Percentiles rank a stretch among this genome's conserved stretches.
Evolutionary conservation across 2,329 filamentous ascomycete species (phyloP).

Genomic region (Ophiostoma triangulosporum): DNA sequence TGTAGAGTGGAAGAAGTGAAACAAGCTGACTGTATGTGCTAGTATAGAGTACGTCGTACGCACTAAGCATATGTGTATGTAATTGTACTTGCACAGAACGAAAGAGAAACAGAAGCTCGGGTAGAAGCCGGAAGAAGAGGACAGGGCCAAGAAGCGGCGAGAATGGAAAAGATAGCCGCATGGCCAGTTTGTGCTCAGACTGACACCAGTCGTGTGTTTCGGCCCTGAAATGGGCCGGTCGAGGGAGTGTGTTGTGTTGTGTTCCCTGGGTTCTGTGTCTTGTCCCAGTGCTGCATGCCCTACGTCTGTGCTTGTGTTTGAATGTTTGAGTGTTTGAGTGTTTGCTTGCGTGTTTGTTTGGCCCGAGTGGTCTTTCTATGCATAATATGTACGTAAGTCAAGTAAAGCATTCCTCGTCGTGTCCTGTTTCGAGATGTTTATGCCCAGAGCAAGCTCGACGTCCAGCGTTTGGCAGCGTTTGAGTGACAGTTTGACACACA

Average conservation of each 20-base stretch:
- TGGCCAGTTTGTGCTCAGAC: not conserved
- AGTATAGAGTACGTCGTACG: no score
- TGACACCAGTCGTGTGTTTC: slow-evolving; percentile 12
- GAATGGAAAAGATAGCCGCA: not conserved
- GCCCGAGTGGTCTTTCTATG: not conserved
- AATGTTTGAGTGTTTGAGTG: not conserved
- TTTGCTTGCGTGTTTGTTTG: no score
- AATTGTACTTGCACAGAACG: not conserved
- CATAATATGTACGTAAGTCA: not conserved
- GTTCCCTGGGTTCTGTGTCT: not conserved
- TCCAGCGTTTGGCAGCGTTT: not conserved
- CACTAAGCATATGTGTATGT: not conserved
- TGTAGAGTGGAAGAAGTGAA: no score
- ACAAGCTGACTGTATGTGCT: no score
- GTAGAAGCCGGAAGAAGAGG: not conserved
- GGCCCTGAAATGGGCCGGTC: slow-evolving; percentile 10
- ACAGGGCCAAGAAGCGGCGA: not conserved
- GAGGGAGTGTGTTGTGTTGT: not conserved
- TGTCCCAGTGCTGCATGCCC: no score
- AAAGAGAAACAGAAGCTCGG: not conserved
- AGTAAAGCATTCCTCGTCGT: not conserved
- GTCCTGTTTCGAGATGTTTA: not conserved
- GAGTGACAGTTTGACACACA: slow-evolving; percentile 10
- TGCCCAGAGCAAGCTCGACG: not conserved
- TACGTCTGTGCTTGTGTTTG: no score